phyloP scores from a whole-genome alignment of 2,329 filamentous ascomycete genomes.

The Fusarium duplospermum region DNA sequence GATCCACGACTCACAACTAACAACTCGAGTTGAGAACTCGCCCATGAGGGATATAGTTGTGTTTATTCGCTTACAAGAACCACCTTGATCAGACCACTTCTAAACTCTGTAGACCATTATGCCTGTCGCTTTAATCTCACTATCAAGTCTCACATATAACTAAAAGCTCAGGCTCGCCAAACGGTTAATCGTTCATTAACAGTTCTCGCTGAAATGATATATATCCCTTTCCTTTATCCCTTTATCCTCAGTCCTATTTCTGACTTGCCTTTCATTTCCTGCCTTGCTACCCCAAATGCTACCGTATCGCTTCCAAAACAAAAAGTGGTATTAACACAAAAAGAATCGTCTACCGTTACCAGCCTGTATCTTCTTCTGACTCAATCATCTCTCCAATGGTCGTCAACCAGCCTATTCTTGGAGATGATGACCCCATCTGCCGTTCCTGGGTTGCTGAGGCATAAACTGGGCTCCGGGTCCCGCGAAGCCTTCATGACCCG shows the following conservation, averaged over 20 bases:
- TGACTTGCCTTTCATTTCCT: conserved; percentile 1
- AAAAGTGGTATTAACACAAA: conserved; percentile 13
- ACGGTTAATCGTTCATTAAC: not conserved
- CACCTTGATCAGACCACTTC: not conserved
- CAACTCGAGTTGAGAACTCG: not conserved
- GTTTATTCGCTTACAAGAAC: not conserved
- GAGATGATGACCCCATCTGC: conserved; percentile 59
- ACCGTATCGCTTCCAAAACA: conserved; percentile 10
- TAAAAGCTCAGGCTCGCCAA: not conserved
- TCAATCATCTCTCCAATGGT: not conserved
- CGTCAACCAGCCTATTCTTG: conserved; percentile 48
- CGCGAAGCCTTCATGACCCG: conserved; percentile 45
- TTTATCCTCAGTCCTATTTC: conserved; percentile 1
- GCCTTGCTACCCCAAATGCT: conserved; percentile 11
- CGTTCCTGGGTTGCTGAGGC: conserved; percentile 52
- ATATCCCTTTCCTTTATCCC: not conserved
- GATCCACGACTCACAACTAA: not conserved
- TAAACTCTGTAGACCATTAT: not conserved
- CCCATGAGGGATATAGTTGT: not conserved
- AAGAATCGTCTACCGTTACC: not conserved
- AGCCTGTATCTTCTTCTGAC: not conserved
- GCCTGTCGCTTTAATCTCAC: not conserved
- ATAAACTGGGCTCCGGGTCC: conserved; percentile 54
- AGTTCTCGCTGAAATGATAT: not conserved
- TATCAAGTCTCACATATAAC: not conserved